A percentile compares a stretch with the other conserved stretches of the same genome.
These are phyloP conservation scores for Noccaea bulbosa DNA, from an alignment of 345 rosid genomes.

Conservation along the genomic window DNA sequence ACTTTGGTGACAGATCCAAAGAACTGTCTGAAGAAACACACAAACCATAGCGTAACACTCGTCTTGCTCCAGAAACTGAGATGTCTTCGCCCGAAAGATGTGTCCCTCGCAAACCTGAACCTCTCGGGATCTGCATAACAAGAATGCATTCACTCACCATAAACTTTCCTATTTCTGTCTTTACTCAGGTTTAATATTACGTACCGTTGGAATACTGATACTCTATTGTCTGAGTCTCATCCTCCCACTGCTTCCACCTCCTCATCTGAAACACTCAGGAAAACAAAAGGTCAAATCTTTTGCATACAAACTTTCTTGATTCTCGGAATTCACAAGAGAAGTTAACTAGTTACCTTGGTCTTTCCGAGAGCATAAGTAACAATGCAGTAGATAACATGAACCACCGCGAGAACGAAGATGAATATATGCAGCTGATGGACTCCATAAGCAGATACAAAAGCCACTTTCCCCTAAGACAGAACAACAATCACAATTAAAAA, in stretches of 20 bases:
- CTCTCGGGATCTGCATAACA: slow-evolving; percentile 82
- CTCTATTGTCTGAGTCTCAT: slow-evolving; percentile 76
- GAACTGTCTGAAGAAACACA: slow-evolving; percentile 70
- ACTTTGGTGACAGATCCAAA: slow-evolving; percentile 67
- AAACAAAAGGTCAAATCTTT: background rate
- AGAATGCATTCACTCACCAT: background rate
- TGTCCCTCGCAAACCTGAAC: slow-evolving; percentile 91
- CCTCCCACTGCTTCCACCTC: slow-evolving; percentile 87
- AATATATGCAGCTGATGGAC: slow-evolving; percentile 92
- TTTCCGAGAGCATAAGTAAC: slow-evolving; percentile 76
- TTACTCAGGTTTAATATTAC: background rate
- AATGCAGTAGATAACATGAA: slow-evolving; percentile 79
- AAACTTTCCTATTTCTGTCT: background rate
- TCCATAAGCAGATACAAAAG: slow-evolving; percentile 83
- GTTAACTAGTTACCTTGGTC: slow-evolving; percentile 59
- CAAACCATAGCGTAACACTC: slow-evolving; percentile 70
- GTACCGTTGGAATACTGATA: slow-evolving; percentile 75
- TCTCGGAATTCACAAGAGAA: slow-evolving; percentile 1
- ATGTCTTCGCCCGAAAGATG: slow-evolving; percentile 94
- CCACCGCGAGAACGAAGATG: slow-evolving; percentile 83
- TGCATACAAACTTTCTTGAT: slow-evolving; percentile 13
- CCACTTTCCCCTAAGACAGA: slow-evolving; percentile 70
- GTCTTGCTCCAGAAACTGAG: slow-evolving; percentile 74
- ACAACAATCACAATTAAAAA: background rate
- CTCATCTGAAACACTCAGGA: slow-evolving; percentile 62